phyloP scores from a whole-genome alignment of 768 basidiomycete species.

The Trametes sanguinea region DNA sequence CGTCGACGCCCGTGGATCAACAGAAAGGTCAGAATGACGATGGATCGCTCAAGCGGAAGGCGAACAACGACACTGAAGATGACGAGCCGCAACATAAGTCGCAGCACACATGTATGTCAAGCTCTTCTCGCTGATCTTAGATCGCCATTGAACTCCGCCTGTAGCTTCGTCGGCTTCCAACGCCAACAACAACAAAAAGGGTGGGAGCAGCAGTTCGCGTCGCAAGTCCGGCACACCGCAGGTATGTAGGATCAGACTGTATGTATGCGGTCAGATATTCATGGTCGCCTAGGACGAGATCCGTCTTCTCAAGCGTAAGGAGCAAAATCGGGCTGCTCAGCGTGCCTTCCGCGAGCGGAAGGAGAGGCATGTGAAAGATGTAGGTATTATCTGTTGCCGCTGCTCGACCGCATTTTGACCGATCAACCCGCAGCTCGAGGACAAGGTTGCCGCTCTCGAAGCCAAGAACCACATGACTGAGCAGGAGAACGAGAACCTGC shows the following conservation, averaged over 20 bases:
- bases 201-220: constrained; percentile 17
- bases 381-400: constrained; percentile 44
- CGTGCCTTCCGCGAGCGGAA: constrained; percentile 96
- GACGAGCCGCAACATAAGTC: constrained; percentile 70
- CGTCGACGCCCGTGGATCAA: constrained; percentile 26
- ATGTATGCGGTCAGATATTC: background rate
- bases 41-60: constrained; percentile 76
- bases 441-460: constrained; percentile 85
- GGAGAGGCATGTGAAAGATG: constrained; percentile 96
- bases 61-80: constrained; percentile 62
- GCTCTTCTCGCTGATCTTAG: constrained; percentile 1
- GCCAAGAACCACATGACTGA: constrained; percentile 71
- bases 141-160: constrained; percentile 5
- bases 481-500: constrained; percentile 86
- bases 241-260: constrained; percentile 6
- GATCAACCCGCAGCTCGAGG: constrained; percentile 67
- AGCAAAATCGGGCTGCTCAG: constrained; percentile 97
- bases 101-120: constrained; percentile 56
- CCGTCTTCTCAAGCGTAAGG: constrained; percentile 85
- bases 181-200: constrained; percentile 16
- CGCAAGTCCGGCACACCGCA: constrained; percentile 30
- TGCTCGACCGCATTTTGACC: background rate
- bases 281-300: constrained; percentile 57
- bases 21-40: constrained; percentile 32
- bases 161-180: constrained; percentile 5